Evolutionary conservation across 768 basidiomycete genomes (phyloP), one percentile per base, ranked within the genome.

Genomic region (Boletus subparvulus): DNA sequence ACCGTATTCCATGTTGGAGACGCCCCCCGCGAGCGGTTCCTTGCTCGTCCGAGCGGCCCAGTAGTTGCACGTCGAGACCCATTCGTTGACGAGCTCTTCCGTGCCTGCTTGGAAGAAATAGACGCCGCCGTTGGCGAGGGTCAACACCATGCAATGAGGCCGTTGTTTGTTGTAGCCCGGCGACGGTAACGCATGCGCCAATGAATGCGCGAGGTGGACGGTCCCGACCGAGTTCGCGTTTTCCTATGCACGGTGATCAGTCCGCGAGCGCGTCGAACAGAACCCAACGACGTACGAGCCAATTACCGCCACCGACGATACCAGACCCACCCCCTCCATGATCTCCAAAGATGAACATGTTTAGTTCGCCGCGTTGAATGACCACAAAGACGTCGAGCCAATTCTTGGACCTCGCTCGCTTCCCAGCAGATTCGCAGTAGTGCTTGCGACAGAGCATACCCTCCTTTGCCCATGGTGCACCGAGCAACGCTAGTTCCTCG

Each of bases 101-200:
- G 97, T 99, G 2, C 97, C 97, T 1, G 96, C 94, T 73, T 99
- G 97, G 80, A 97, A 97, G 77, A 98, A 97, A 73, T 88, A 96
- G n/a, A 94, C 90, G 3, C 87, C 92, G 11, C 94, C 94, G 62
- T 85, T 86, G 7, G 95, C 79, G 52, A 95, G 78, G 1, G 94
- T 94, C 47, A 99, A 76, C 12, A 94, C 93, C 87, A 99, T 96
- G 71, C 94, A 97, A 68, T 96, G 82, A 6, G 96, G 94, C 19
- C 96, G 86, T 67, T 92, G 86, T 26, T 88, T 78, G 67, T 88
- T 92, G 75, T 97, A 97, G 32, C 96, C 95, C 1, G 94, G 94
- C 1, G 91, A 86, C 3, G 96, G 95, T 46, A 98, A 74, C 3
- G 88, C 80, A 65, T 94, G 91, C 2, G 94, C 87, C 54, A 97